Percentiles rank a stretch among this genome's conserved stretches.
Evolutionary conservation across 208 protist species (phyloP).

Genomic region (Crithidia mellificae): DNA sequence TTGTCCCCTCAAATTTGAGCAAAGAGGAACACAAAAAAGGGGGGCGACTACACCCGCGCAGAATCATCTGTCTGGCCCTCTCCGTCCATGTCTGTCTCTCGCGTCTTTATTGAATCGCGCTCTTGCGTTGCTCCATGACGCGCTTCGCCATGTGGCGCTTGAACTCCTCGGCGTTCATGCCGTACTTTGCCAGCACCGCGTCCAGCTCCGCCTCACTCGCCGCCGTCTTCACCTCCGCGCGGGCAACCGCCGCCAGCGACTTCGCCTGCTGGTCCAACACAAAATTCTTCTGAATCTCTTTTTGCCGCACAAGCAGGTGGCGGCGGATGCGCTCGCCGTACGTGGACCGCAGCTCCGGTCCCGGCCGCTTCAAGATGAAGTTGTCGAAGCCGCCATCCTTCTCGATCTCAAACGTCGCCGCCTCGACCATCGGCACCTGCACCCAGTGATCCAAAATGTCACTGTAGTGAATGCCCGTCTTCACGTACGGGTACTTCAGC

Average conservation of each 20-base stretch:
- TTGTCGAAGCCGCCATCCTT: constrained; percentile 90
- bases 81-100: background rate
- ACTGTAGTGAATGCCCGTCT: constrained; percentile 88
- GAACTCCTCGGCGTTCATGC: constrained; percentile 67
- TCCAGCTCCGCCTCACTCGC: constrained; percentile 57
- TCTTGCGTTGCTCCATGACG: constrained; percentile 33
- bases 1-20: too few relatives aligned
- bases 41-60: too few relatives aligned
- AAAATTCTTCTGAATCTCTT: constrained; percentile 92
- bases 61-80: too few relatives aligned
- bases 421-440: constrained; percentile 91
- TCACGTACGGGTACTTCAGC: constrained; percentile 89
- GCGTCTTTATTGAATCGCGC: background rate
- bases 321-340: constrained; percentile 89
- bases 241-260: constrained; percentile 53
- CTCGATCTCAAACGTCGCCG: constrained; percentile 88
- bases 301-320: constrained; percentile 87
- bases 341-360: constrained; percentile 82
- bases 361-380: constrained; percentile 84
- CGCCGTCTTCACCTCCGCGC: constrained; percentile 46
- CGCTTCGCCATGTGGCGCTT: constrained; percentile 61
- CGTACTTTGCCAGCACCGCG: constrained; percentile 76
- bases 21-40: too few relatives aligned
- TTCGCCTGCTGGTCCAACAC: constrained; percentile 82
- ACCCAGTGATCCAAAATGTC: constrained; percentile 90